A percentile compares a stretch with the other conserved stretches of the same genome.
Evolutionary conservation across 441 rosid genomes (phyloP).

Genomic region (Macaranga tanarius): DNA sequence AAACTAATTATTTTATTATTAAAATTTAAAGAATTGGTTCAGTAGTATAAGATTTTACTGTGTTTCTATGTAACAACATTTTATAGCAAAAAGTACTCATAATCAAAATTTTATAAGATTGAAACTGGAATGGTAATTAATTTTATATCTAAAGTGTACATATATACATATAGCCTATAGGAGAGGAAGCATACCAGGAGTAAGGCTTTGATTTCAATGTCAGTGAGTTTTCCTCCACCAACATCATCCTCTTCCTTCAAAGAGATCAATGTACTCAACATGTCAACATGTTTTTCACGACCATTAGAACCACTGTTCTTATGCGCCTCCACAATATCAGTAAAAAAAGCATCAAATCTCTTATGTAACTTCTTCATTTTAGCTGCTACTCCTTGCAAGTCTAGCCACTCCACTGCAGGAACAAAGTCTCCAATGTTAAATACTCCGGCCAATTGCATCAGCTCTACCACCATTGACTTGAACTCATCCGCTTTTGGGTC

Average conservation of each 20-base stretch:
- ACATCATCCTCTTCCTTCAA: constrained; percentile 27
- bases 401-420: constrained; percentile 54
- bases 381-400: constrained; percentile 50
- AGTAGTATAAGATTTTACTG: too few relatives aligned
- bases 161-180: too few relatives aligned
- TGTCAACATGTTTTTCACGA: constrained; percentile 20
- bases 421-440: constrained; percentile 58
- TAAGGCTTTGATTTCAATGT: constrained; percentile 53
- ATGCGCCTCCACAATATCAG: constrained; percentile 44
- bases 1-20: too few relatives aligned
- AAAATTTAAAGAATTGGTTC: too few relatives aligned
- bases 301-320: constrained; percentile 15
- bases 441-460: constrained; percentile 53
- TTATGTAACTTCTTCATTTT: constrained; percentile 63
- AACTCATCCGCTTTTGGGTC: constrained; percentile 71
- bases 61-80: too few relatives aligned
- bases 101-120: too few relatives aligned
- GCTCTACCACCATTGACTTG: constrained; percentile 64
- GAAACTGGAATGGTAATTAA: too few relatives aligned
- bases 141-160: too few relatives aligned
- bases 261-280: constrained; percentile 46
- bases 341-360: constrained; percentile 48
- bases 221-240: constrained; percentile 44
- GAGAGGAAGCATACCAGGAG: constrained; percentile 32
- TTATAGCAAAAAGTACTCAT: too few relatives aligned